Base-by-base conservation (phyloP, 2,329 filamentous ascomycete genomes). In the Aspergillus brasiliensis region DNA sequence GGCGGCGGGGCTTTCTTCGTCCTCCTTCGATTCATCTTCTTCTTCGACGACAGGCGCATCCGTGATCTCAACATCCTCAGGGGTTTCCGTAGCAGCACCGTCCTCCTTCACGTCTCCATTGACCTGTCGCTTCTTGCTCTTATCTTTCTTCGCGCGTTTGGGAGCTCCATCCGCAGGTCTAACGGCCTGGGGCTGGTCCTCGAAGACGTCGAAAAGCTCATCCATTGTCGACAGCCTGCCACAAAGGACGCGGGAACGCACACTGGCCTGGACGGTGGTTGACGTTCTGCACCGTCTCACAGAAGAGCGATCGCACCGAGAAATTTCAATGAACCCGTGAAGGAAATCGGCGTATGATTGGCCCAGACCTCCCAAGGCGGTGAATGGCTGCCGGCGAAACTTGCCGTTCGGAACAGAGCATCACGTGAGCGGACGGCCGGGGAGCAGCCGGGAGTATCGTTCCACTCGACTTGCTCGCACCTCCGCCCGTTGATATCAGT, bases 101-200 rank as follows among this genome's bases (percentile, higher is more conserved):
- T 71, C 67, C 48, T 79, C 79, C 71, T 93, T 94, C 65, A 92
- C 86, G 61, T 86, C 85, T 62, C 92, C 91, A 74, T 92, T 93
- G 40, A 89, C 88, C 76, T 92, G 91, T 77, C 92, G 86, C 84
- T 97, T 97, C 80, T 92, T 95, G 79, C 82, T 90, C 76, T 84
- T 86, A 65, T 88, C 85, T 69, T 83, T 85, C 69, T 78, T 82
- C 51, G 73, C 63, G 62, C 73, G 77, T 62, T 75, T 77, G 49
- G 68, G 59, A 49, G 66, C 61, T 67, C 67, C 63, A 66, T 74
- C 75, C 34, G 69, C 65, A 55, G 70, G 59, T 62, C 67, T 62
- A 57, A 65, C 59, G 65, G 83, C 81, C 73, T 82, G 74, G 51
- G 86, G 81, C 72, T 84, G 82, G 70, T 90, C 88, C 65, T 92